Evolutionary conservation across 1,284 basidiomycete species (phyloP).

Genomic region (Vanrija sp.): DNA sequence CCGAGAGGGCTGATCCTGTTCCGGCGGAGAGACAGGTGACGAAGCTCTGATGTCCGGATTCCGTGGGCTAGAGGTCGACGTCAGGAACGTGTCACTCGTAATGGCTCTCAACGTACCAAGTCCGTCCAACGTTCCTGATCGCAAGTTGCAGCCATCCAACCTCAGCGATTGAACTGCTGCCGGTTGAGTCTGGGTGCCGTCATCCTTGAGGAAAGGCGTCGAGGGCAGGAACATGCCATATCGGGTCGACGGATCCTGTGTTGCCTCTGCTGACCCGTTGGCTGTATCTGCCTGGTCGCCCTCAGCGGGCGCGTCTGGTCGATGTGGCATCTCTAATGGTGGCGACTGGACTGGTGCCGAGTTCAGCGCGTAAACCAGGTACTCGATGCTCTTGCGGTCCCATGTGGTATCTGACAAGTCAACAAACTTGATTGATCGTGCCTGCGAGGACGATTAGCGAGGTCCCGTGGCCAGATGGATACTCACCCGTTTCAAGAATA

Average conservation of each 20-base stretch:
- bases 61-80: slow-evolving; percentile 58
- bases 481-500: slow-evolving; percentile 68
- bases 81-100: no score
- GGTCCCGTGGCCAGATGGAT: not conserved
- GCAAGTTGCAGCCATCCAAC: slow-evolving; percentile 74
- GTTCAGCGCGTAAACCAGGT: slow-evolving; percentile 67
- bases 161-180: slow-evolving; percentile 64
- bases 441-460: slow-evolving; percentile 49
- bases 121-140: slow-evolving; percentile 67
- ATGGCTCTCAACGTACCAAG: slow-evolving; percentile 57
- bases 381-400: slow-evolving; percentile 79
- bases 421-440: slow-evolving; percentile 70
- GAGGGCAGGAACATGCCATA: slow-evolving; percentile 38
- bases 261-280: slow-evolving; percentile 28
- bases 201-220: slow-evolving; percentile 36
- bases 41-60: slow-evolving; percentile 73
- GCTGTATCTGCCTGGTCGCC: slow-evolving; percentile 18
- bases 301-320: not conserved
- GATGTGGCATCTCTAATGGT: not conserved
- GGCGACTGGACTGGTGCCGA: slow-evolving; percentile 8
- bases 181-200: slow-evolving; percentile 15
- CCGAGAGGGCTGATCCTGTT: slow-evolving; percentile 78
- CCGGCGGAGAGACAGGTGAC: slow-evolving; percentile 79
- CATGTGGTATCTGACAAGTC: slow-evolving; percentile 84
- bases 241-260: slow-evolving; percentile 7